phyloP scores from a whole-genome alignment of 2,329 filamentous ascomycete species.

The Paecilomyces sp. region DNA sequence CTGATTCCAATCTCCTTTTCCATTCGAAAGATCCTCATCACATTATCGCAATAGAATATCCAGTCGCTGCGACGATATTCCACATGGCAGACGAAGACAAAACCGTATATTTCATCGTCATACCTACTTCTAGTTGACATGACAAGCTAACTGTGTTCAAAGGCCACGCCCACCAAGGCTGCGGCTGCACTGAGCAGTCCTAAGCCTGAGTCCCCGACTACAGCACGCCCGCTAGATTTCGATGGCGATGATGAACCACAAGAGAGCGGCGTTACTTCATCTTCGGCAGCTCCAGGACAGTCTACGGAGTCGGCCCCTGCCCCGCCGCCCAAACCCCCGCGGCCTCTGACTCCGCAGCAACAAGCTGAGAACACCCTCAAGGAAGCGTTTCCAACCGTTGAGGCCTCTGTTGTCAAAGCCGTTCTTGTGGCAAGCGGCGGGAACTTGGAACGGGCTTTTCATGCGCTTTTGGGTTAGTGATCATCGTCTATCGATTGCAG shows the following conservation, averaged over 20 bases:
- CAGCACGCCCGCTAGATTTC: constrained; percentile 50
- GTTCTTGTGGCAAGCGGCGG: constrained; percentile 80
- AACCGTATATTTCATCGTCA: constrained; percentile 17
- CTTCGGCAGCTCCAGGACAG: constrained; percentile 16
- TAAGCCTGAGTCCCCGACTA: constrained; percentile 47
- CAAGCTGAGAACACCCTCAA: constrained; percentile 82
- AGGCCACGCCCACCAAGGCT: constrained; percentile 30
- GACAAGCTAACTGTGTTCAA: constrained; percentile 14
- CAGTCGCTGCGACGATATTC: not conserved
- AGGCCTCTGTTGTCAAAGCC: constrained; percentile 73
- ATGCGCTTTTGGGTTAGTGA: constrained; percentile 72
- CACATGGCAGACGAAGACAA: constrained; percentile 32
- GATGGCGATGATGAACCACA: constrained; percentile 53
- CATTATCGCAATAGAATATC: not conserved
- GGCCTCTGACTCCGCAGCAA: constrained; percentile 72
- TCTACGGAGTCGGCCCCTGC: constrained; percentile 20
- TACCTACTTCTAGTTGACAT: constrained; percentile 5
- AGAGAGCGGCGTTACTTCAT: constrained; percentile 27
- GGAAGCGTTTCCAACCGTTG: constrained; percentile 87
- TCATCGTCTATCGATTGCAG: not conserved
- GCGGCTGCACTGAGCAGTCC: constrained; percentile 22
- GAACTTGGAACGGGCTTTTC: constrained; percentile 87
- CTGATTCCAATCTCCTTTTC: not conserved
- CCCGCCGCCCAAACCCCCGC: constrained; percentile 74
- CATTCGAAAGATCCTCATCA: not conserved